Base-by-base conservation (phyloP, 345 rosid species). In the Aquilaria yunnanensis region DNA sequence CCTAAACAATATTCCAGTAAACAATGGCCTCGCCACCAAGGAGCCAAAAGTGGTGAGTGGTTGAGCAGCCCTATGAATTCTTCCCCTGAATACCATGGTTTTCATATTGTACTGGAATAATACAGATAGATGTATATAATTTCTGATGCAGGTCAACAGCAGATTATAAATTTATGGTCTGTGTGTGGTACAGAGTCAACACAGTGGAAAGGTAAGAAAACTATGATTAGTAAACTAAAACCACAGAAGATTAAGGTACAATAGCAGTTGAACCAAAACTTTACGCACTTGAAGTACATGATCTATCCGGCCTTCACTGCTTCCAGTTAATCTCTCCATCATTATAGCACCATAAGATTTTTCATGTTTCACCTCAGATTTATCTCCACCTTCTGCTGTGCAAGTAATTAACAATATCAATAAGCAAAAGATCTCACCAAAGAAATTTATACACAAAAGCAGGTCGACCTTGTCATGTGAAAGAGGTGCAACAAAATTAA, bases 251-350 rank as follows among this genome's bases (percentile, higher is more conserved):
- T 0, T 23, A 37, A 37, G 47, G 49, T 31, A 60, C 23, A 63
- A 33, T 52, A 51, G 58, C 23, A 50, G 51, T 59, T 14, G 23
- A 37, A 52, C 31, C 53, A 29, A 14, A 71, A 45, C 59, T 61
- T 10, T 64, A 75, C 80, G 43, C 68, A 93, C 98, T 75, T 93
- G 99, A 79, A 94, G 96, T 75, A 82, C 76, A 72, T 94, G 88
- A 80, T 94, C 97, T 51, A 90, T 84, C 30, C 96, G 83, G 56
- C 99, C 97, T 34, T 80, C 90, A 71, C 63, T 84, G 77, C 78
- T 80, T 72, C 96, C 90, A 33, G 90, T 87, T 64, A 94, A 68
- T 68, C 83, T 85, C 80, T 84, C 83, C 68, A 94, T 86, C 97
- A 94, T 90, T 47, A 85, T 34, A 41, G 91, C 78, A 57, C 99